These are phyloP conservation scores for Iberis pinnata DNA, from an alignment of 345 rosid species.

Conservation along the genomic window DNA sequence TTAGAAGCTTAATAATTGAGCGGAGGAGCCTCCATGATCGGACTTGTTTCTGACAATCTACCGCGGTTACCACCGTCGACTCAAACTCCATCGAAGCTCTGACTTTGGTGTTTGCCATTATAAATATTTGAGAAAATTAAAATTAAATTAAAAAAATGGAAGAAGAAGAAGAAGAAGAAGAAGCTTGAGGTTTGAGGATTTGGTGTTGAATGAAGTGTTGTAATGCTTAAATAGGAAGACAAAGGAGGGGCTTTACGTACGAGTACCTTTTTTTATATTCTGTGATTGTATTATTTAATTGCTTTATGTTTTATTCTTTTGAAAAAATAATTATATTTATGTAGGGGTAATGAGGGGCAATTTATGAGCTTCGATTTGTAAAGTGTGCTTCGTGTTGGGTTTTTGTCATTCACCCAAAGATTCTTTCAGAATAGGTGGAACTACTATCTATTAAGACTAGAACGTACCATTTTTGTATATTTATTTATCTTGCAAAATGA, in stretches of 20 bases:
- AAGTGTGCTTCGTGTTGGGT: slow-evolving; percentile 31
- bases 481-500: slow-evolving; percentile 6
- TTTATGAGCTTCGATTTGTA: slow-evolving; percentile 27
- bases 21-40: slow-evolving; percentile 70
- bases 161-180: slow-evolving; percentile 7
- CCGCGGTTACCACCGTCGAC: slow-evolving; percentile 40
- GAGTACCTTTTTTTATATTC: neutral
- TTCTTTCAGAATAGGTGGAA: slow-evolving; percentile 32
- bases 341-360: slow-evolving; percentile 30
- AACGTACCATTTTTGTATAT: slow-evolving; percentile 15
- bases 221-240: slow-evolving; percentile 24
- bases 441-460: slow-evolving; percentile 28
- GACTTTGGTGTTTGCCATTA: slow-evolving; percentile 37
- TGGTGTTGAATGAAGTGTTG: slow-evolving; percentile 18
- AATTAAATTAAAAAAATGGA: neutral
- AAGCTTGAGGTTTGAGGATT: slow-evolving; percentile 22
- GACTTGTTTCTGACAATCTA: slow-evolving; percentile 76
- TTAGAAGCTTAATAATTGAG: slow-evolving; percentile 43
- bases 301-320: slow-evolving; percentile 6
- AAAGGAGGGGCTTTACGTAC: slow-evolving; percentile 14
- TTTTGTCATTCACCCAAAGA: slow-evolving; percentile 29
- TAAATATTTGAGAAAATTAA: neutral
- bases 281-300: neutral
- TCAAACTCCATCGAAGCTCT: slow-evolving; percentile 33
- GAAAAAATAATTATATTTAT: slow-evolving; percentile 8